These are phyloP conservation scores for Capsicum baccatum DNA, from an alignment of 257 asterid species.

Conservation along the genomic window DNA sequence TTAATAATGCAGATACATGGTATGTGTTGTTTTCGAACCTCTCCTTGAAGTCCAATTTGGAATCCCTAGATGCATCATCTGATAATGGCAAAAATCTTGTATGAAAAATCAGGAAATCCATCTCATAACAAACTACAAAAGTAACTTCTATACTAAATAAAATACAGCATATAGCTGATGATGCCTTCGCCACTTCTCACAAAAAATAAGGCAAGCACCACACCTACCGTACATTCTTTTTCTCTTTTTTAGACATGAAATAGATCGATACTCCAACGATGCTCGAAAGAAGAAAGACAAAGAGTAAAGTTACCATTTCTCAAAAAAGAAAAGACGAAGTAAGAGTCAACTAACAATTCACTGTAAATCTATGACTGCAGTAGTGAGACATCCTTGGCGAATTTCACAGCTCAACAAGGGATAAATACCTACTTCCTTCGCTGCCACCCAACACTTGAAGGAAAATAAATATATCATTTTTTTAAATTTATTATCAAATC, in stretches of 20 bases:
- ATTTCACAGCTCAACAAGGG: not conserved
- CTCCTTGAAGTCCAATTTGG: constrained; percentile 59
- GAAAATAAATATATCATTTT: not conserved
- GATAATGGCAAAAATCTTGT: constrained; percentile 27
- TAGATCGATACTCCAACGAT: not conserved
- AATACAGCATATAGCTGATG: not conserved
- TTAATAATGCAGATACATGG: constrained; percentile 42
- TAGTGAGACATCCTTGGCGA: not conserved
- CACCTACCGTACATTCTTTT: not conserved
- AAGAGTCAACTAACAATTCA: not conserved
- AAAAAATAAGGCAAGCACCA: constrained; percentile 7
- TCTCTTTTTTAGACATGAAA: not conserved
- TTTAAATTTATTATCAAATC: not conserved
- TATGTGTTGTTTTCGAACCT: constrained; percentile 57
- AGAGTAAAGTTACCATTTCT: not conserved
- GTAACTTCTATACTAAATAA: not conserved
- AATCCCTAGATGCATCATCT: constrained; percentile 72
- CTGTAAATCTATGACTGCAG: not conserved
- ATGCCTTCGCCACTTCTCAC: constrained; percentile 5
- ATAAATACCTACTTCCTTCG: not conserved
- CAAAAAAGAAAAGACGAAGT: not conserved
- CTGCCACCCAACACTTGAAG: not conserved
- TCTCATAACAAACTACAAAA: not conserved
- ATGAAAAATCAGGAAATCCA: constrained; percentile 9
- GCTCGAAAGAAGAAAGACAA: not conserved